Evolutionary conservation across 1,284 basidiomycete species (phyloP).

Genomic region (Heterobasidion parviporum): DNA sequence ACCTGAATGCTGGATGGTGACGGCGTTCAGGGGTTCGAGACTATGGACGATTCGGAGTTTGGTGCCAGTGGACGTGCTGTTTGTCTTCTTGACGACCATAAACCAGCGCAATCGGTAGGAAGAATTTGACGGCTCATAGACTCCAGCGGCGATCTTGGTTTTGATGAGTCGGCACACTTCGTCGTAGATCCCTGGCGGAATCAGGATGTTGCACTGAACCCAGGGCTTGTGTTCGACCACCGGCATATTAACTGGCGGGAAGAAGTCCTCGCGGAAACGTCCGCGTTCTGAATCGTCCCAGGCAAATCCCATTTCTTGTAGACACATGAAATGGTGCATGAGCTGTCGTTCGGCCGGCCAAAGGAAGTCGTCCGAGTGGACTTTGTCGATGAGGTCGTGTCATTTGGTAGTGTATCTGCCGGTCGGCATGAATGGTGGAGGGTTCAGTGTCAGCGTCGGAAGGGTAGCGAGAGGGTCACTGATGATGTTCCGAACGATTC

Average conservation of each 20-base stretch:
- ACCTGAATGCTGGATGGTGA: background rate
- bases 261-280: background rate
- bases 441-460: background rate
- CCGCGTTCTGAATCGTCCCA: background rate
- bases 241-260: background rate
- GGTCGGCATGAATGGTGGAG: background rate
- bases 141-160: background rate
- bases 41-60: background rate
- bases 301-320: background rate
- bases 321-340: background rate
- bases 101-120: background rate
- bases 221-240: background rate
- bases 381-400: background rate
- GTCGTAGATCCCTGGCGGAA: background rate
- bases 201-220: background rate
- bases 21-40: background rate
- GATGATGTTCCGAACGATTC: background rate
- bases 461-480: background rate
- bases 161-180: background rate
- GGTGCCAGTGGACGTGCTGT: no score
- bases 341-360: background rate
- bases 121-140: background rate
- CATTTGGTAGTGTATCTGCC: background rate
- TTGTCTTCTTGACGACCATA: background rate
- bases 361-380: slow-evolving; percentile 5